phyloP scores from a whole-genome alignment of 2,329 filamentous ascomycete genomes.

The Trichoderma sp. region DNA sequence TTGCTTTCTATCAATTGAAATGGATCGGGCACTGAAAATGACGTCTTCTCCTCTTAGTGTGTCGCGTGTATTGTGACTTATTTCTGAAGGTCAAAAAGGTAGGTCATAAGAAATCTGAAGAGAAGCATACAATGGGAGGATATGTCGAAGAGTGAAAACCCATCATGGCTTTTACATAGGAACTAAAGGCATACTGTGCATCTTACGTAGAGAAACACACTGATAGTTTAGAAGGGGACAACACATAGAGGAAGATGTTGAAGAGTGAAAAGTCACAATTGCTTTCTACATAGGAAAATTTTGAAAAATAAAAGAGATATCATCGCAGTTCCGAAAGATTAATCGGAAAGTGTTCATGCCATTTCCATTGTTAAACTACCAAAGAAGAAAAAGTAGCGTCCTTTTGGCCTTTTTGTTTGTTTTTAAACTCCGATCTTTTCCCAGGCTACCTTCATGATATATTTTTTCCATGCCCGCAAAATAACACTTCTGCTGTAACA shows the following conservation, averaged over 20 bases:
- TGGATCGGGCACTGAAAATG: neutral
- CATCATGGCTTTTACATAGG: no score
- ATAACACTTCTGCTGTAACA: conserved; percentile 15
- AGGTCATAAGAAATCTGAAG: no score
- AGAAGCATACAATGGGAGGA: no score
- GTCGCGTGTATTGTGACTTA: neutral
- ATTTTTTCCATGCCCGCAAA: conserved; percentile 5
- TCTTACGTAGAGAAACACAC: no score
- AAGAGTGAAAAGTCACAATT: conserved; percentile 16
- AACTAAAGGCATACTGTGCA: no score
- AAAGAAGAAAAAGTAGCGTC: conserved; percentile 23
- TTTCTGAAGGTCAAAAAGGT: neutral
- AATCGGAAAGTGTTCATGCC: conserved; percentile 36
- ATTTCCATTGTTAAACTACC: conserved; percentile 33
- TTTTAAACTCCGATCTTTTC: neutral
- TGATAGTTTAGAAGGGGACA: no score
- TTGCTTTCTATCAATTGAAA: conserved; percentile 1
- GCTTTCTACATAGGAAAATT: conserved; percentile 26
- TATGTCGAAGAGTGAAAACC: no score
- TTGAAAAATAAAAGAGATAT: conserved; percentile 8
- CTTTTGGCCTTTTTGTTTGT: conserved; percentile 16
- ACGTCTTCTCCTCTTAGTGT: neutral
- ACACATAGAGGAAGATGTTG: neutral
- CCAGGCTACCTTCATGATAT: conserved; percentile 3
- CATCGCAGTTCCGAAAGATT: conserved; percentile 14